Base-by-base conservation (phyloP, 2,329 filamentous ascomycete genomes). In the Emmonsiellopsis sp. region DNA sequence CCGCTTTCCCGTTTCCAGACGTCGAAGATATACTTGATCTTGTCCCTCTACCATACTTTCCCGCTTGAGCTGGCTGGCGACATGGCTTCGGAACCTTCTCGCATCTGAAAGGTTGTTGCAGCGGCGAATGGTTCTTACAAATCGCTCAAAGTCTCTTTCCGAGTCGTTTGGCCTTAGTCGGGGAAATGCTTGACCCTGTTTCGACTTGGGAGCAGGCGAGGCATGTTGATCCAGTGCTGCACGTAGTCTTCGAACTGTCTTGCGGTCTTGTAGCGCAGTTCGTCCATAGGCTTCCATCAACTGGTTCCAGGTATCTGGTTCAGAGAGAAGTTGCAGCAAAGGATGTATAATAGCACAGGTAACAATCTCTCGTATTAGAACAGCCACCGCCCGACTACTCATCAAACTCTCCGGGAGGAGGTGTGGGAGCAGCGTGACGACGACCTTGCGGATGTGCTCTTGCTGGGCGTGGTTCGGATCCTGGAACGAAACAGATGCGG, bases 281-380 rank as follows among this genome's bases (percentile, higher is more conserved):
- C 88, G 84, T 15, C 90, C 84, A 70, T 86, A 89, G 53, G 85
- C 91, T 70, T 97, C 92, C 79, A 97, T 89, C 55, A 95, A 71
- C 68, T 96, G 91, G 64, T 98, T 97, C 92, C 92, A 98, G 7
- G 87, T 95, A 72, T 98, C 94, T 1, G 94, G 91, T 61, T 98
- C 92, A 5, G 88, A 82, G 15, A 98, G 75, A 57, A 90, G 76
- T 62, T 86, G 83, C 65, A 96, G 78, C 20, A 94, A 74, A 0
- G 93, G 93, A 42, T 83, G 84, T 38, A 98, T 75, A 40, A 98
- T 85, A n/a, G 89, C 89, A 69, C 93, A 96, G 20, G 89, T 79
- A n/a, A 96, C 82, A 56, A 98, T 85, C 72, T 98, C 94, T 61
- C 87, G 84, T 55, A 96, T 80, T 52, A 98, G 75, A 37, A 85